phyloP scores from a whole-genome alignment of 208 protist species.

The Phytomonas serpens region DNA sequence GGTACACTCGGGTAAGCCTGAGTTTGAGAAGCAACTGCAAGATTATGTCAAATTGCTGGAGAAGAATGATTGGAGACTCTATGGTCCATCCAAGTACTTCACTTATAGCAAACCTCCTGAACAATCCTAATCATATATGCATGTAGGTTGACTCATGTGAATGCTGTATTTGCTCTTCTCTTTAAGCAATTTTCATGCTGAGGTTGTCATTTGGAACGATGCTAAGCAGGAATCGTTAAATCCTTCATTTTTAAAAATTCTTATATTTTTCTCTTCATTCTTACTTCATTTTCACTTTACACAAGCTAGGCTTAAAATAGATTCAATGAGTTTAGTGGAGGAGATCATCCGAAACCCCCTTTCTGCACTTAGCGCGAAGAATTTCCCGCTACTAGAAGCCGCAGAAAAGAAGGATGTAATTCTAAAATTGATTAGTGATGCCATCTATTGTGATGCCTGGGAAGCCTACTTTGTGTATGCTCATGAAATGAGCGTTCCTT shows the following conservation, averaged over 20 bases:
- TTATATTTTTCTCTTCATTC: constrained; percentile 19
- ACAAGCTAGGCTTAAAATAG: neutral
- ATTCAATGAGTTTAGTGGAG: constrained; percentile 21
- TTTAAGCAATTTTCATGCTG: neutral
- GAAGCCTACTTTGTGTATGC: constrained; percentile 66
- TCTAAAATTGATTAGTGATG: constrained; percentile 46
- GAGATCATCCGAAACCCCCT: constrained; percentile 21
- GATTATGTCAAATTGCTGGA: constrained; percentile 21
- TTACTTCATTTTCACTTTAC: constrained; percentile 13
- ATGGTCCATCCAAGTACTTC: constrained; percentile 28
- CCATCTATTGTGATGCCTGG: constrained; percentile 76
- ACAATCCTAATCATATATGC: neutral
- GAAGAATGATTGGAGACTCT: constrained; percentile 27
- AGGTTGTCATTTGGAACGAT: neutral
- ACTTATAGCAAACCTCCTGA: neutral
- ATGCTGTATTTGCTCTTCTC: neutral
- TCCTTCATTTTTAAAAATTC: constrained; percentile 6
- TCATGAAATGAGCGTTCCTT: constrained; percentile 25
- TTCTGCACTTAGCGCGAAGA: constrained; percentile 40
- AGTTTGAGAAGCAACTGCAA: constrained; percentile 17
- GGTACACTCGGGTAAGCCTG: neutral
- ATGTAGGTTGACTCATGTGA: neutral
- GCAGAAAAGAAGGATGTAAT: constrained; percentile 39
- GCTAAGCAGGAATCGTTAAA: neutral
- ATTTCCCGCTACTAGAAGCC: constrained; percentile 34